Conservation (phyloP, 78 protist genomes). For the Cyanophora paradoxa region DNA sequence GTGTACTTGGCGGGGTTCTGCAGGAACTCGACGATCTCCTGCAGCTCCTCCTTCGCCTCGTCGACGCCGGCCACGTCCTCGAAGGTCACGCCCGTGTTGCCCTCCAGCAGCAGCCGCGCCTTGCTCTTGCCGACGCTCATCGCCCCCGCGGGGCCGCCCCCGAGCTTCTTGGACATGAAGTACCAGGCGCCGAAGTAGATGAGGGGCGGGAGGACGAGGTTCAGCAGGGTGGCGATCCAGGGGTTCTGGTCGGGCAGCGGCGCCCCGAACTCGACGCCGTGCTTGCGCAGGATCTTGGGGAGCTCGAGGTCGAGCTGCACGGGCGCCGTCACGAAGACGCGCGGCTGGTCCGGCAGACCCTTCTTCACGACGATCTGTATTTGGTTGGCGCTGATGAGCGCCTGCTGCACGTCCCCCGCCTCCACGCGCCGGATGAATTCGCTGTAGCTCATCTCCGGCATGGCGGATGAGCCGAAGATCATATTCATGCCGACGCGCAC, state of each 20-base stretch:
- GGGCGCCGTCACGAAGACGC: too few relatives aligned
- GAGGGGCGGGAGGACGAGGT: slow-evolving; percentile 7
- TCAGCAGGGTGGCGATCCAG: neutral
- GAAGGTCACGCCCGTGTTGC: slow-evolving; percentile 16
- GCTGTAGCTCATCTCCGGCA: too few relatives aligned
- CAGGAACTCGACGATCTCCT: slow-evolving; percentile 73
- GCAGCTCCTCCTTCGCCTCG: slow-evolving; percentile 24
- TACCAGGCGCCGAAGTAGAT: slow-evolving; percentile 16
- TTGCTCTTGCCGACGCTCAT: neutral
- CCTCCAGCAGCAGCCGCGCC: slow-evolving; percentile 12
- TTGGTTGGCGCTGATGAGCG: too few relatives aligned
- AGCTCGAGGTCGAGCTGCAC: too few relatives aligned
- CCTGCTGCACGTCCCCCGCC: too few relatives aligned
- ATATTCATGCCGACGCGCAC: too few relatives aligned
- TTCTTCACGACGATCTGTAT: too few relatives aligned
- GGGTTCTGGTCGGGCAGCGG: neutral
- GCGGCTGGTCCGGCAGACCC: too few relatives aligned
- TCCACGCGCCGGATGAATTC: too few relatives aligned
- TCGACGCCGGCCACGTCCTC: slow-evolving; percentile 34
- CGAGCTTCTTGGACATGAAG: too few relatives aligned
- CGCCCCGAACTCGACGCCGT: slow-evolving; percentile 8
- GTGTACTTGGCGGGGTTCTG: slow-evolving; percentile 70
- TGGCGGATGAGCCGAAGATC: too few relatives aligned
- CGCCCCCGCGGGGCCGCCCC: neutral
- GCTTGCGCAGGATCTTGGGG: neutral